Conservation (phyloP, 768 basidiomycete species). For the Russula vinacea region DNA sequence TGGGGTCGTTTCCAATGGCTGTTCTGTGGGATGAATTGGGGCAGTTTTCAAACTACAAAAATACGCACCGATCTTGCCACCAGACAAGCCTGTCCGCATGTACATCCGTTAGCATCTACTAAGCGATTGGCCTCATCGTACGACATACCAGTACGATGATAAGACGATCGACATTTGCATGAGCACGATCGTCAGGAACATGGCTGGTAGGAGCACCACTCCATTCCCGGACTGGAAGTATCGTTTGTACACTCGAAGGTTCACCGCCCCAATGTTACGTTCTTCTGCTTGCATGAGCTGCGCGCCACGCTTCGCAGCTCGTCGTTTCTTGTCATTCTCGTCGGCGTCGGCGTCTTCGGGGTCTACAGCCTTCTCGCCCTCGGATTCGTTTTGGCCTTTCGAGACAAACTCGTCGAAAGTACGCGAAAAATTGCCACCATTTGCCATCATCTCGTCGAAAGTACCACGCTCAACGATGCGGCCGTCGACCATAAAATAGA, state of each 20-base stretch:
- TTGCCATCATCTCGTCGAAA: conserved; percentile 64
- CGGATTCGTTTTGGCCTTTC: conserved; percentile 50
- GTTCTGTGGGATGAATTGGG: conserved; percentile 26
- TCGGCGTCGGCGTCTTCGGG: conserved; percentile 37
- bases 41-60: not conserved
- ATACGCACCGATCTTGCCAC: conserved; percentile 66
- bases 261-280: conserved; percentile 71
- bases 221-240: conserved; percentile 75
- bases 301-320: conserved; percentile 43
- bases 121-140: conserved; percentile 5
- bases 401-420: conserved; percentile 56
- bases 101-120: conserved; percentile 14
- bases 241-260: conserved; percentile 49
- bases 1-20: conserved; percentile 55
- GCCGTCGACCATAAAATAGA: conserved; percentile 76
- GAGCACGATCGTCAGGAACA: conserved; percentile 58
- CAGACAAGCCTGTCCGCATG: conserved; percentile 62
- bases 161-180: conserved; percentile 70
- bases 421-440: conserved; percentile 55
- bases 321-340: conserved; percentile 40
- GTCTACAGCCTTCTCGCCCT: conserved; percentile 44
- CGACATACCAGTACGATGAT: conserved; percentile 65
- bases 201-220: conserved; percentile 56
- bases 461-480: conserved; percentile 77
- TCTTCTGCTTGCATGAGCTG: conserved; percentile 83